Conservation (phyloP, 768 basidiomycete species). For the Trametes cubensis region DNA sequence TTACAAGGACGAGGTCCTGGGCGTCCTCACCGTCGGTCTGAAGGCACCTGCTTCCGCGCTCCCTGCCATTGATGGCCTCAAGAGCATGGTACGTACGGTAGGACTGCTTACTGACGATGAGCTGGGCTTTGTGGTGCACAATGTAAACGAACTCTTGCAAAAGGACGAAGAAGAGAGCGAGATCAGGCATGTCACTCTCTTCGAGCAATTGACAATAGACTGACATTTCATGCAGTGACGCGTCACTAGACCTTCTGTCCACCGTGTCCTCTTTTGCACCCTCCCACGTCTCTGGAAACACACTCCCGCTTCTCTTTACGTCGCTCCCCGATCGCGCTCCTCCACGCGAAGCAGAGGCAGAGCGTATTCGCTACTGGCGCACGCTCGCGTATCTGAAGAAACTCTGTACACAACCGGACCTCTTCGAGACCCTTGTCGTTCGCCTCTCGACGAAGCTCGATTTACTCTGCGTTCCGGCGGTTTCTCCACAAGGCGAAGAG, state of each 20-base stretch:
- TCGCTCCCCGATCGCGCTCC: conserved; percentile 73
- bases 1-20: conserved; percentile 79
- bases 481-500: conserved; percentile 21
- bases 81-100: conserved; percentile 65
- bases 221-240: conserved; percentile 45
- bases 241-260: conserved; percentile 63
- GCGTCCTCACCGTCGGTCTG: conserved; percentile 60
- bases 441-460: conserved; percentile 79
- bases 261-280: conserved; percentile 62
- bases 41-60: conserved; percentile 52
- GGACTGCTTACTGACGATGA: conserved; percentile 71
- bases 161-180: conserved; percentile 49
- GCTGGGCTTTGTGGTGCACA: conserved; percentile 76
- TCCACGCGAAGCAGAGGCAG: conserved; percentile 48
- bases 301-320: conserved; percentile 79
- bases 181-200: conserved; percentile 44
- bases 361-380: conserved; percentile 68
- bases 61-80: conserved; percentile 67
- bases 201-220: background rate
- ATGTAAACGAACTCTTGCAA: conserved; percentile 69
- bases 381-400: conserved; percentile 67
- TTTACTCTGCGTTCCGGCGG: conserved; percentile 51
- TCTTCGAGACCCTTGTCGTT: conserved; percentile 86
- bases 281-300: conserved; percentile 67
- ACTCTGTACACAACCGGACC: conserved; percentile 69